Evolutionary conservation across 1,284 basidiomycete genomes (phyloP).

Genomic region (Cryptococcus jaspeensis): DNA sequence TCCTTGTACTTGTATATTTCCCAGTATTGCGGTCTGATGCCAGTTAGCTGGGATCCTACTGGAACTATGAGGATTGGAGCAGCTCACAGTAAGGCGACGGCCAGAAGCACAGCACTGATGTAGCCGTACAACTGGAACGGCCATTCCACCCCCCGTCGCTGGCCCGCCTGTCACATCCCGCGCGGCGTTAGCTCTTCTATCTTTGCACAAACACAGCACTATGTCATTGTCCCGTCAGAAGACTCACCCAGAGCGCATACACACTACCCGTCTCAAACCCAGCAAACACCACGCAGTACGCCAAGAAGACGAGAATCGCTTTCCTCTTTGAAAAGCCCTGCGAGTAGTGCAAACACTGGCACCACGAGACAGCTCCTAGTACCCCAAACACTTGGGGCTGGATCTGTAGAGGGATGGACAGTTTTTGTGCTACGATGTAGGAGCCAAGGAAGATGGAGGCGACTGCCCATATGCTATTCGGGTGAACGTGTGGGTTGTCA

Average conservation of each 20-base stretch:
- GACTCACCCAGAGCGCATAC: slow-evolving; percentile 58
- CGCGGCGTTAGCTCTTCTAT: background rate
- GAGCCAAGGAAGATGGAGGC: slow-evolving; percentile 66
- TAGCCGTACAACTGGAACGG: slow-evolving; percentile 66
- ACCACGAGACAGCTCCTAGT: slow-evolving; percentile 65
- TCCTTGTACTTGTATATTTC: slow-evolving; percentile 70
- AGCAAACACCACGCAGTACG: slow-evolving; percentile 55
- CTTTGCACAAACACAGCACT: too few species aligned
- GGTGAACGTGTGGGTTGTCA: background rate
- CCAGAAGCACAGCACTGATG: slow-evolving; percentile 62
- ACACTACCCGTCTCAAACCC: slow-evolving; percentile 64
- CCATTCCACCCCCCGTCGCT: slow-evolving; percentile 54
- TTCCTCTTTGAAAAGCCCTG: slow-evolving; percentile 43
- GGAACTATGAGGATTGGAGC: too few species aligned
- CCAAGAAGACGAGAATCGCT: slow-evolving; percentile 50
- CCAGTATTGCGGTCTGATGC: slow-evolving; percentile 55
- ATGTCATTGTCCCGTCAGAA: too few species aligned
- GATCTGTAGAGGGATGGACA: slow-evolving; percentile 66
- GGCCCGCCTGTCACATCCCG: slow-evolving; percentile 47
- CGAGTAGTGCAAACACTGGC: slow-evolving; percentile 65
- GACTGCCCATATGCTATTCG: slow-evolving; percentile 62
- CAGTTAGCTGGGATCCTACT: background rate
- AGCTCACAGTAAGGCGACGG: slow-evolving; percentile 61
- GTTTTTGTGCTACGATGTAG: slow-evolving; percentile 65
- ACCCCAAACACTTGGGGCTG: slow-evolving; percentile 73